Evolutionary conservation across 306 rosid genomes (phyloP).

Genomic region (Dalbergia oliveri): DNA sequence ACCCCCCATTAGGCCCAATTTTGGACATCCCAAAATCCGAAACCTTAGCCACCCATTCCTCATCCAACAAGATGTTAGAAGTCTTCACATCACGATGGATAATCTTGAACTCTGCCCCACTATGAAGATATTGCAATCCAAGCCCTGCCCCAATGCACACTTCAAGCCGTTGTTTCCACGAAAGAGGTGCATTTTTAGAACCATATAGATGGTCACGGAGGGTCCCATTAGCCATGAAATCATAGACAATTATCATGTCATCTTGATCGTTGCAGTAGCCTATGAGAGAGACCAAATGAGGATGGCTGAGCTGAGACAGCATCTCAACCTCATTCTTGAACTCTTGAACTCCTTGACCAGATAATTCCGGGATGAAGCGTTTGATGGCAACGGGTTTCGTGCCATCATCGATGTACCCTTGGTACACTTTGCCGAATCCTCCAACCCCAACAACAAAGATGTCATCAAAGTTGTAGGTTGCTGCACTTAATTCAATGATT

Average conservation of each 20-base stretch:
- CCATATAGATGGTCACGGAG: slow-evolving; percentile 47
- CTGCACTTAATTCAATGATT: slow-evolving; percentile 28
- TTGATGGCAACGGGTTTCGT: slow-evolving; percentile 18
- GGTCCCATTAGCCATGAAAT: slow-evolving; percentile 48
- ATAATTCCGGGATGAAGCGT: not conserved
- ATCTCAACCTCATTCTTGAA: slow-evolving; percentile 35
- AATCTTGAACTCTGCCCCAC: slow-evolving; percentile 31
- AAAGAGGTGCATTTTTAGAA: not conserved
- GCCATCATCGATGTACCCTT: slow-evolving; percentile 36
- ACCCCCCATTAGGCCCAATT: not conserved
- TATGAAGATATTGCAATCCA: slow-evolving; percentile 56
- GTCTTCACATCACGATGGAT: slow-evolving; percentile 68
- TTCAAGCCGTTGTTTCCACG: slow-evolving; percentile 52
- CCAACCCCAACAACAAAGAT: slow-evolving; percentile 27
- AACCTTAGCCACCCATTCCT: no score
- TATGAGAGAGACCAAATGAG: slow-evolving; percentile 30
- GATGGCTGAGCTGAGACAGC: slow-evolving; percentile 35
- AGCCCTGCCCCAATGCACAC: slow-evolving; percentile 37
- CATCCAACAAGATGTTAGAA: not conserved
- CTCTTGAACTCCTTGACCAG: slow-evolving; percentile 26
- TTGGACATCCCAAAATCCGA: not conserved
- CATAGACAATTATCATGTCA: slow-evolving; percentile 50
- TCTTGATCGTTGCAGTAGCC: slow-evolving; percentile 38
- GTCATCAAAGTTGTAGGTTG: slow-evolving; percentile 42
- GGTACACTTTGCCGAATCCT: slow-evolving; percentile 47